Conservation (phyloP, 2,329 filamentous ascomycete species). For the Neonectria magnoliae region DNA sequence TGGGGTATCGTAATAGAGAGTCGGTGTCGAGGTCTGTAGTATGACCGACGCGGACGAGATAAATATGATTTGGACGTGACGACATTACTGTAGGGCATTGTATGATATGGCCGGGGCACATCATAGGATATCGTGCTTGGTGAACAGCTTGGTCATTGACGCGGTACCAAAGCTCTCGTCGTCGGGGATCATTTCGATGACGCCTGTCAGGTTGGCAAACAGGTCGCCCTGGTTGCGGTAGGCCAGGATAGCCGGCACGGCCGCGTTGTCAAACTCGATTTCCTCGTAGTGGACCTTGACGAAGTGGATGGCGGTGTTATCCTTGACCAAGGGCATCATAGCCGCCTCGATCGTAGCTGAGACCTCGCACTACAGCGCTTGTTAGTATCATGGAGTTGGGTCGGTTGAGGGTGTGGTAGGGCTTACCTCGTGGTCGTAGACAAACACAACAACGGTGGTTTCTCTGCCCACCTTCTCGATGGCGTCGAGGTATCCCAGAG, state of each 20-base stretch:
- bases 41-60: conserved; percentile 17
- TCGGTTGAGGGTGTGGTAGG: not conserved
- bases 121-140: conserved; percentile 63
- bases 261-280: conserved; percentile 91
- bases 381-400: conserved; percentile 30
- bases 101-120: conserved; percentile 21
- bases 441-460: conserved; percentile 90
- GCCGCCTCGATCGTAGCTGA: conserved; percentile 83
- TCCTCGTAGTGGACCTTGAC: conserved; percentile 91
- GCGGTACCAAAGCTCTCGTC: conserved; percentile 67
- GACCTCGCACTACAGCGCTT: conserved; percentile 73
- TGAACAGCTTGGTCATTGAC: conserved; percentile 62
- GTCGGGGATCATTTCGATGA: conserved; percentile 85
- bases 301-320: conserved; percentile 80
- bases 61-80: conserved; percentile 35
- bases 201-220: conserved; percentile 87
- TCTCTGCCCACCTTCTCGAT: conserved; percentile 88
- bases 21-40: conserved; percentile 19
- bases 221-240: conserved; percentile 90
- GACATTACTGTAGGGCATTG: conserved; percentile 37
- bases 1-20: conserved; percentile 42
- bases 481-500: conserved; percentile 91
- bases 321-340: conserved; percentile 76
- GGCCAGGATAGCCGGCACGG: conserved; percentile 86
- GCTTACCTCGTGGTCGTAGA: conserved; percentile 86